phyloP scores from a whole-genome alignment of 352 stramenopile species.

The Thalassiosira sp. region DNA sequence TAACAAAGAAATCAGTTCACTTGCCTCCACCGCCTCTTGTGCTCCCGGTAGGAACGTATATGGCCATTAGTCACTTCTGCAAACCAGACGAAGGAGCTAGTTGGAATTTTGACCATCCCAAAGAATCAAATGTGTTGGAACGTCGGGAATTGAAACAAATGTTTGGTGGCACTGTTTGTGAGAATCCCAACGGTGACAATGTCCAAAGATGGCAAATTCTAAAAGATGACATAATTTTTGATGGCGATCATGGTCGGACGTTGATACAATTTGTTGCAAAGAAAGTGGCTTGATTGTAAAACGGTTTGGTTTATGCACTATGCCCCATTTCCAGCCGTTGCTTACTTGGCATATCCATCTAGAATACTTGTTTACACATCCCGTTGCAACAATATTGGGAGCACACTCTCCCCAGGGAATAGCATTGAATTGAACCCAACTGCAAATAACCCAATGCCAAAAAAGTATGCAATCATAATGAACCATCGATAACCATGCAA shows the following conservation, averaged over 20 bases:
- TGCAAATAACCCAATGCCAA: conserved; percentile 61
- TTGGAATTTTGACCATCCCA: conserved; percentile 79
- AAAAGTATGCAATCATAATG: conserved; percentile 45
- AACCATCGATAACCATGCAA: conserved; percentile 59
- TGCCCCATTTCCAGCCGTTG: too few relatives aligned
- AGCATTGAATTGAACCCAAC: conserved; percentile 44
- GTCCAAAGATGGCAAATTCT: conserved; percentile 61
- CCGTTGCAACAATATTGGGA: conserved; percentile 23
- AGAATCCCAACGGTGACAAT: not conserved
- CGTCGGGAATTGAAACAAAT: conserved; percentile 61
- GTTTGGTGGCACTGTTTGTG: conserved; percentile 43
- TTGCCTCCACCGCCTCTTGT: conserved; percentile 13
- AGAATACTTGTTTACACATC: not conserved
- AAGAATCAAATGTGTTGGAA: conserved; percentile 73
- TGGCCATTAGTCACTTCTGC: conserved; percentile 79
- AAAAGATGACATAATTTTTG: conserved; percentile 63
- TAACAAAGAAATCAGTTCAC: conserved; percentile 17
- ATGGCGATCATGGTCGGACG: conserved; percentile 76
- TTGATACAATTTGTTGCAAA: conserved; percentile 79
- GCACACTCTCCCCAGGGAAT: conserved; percentile 27
- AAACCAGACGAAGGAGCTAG: conserved; percentile 53
- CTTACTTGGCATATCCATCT: too few relatives aligned
- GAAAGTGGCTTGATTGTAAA: conserved; percentile 47
- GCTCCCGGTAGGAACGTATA: conserved; percentile 45
- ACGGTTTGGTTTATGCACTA: too few relatives aligned